Evolutionary conservation across 2,329 filamentous ascomycete species (phyloP), one percentile per base, ranked within the genome.

Genomic region (Cladosporium oxysporum): DNA sequence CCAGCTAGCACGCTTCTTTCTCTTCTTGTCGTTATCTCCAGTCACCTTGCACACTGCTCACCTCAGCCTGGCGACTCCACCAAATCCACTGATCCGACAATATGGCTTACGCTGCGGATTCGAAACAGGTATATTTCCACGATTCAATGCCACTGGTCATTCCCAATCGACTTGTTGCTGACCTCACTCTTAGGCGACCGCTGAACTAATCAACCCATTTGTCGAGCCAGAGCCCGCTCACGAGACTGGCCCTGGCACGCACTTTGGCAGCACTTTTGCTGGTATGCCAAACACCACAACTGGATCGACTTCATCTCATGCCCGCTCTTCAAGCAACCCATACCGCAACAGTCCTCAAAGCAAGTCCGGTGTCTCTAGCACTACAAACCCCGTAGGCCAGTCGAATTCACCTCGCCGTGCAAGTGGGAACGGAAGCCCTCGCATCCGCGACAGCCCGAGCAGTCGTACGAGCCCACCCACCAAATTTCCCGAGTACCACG

Each of bases 141-240:
- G 5, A 29, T 41, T 16, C 55, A 58, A 58, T 8, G 28, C 28
- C 26, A 50, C 35, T n/a, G n/a, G n/a, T 26, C 23, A 26, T 26
- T n/a, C 10, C 33, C 23, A 14, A 23, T 14, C 60, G 16, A 44
- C 7, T 29, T 10, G 55, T 66, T 50, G 60, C 70, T 70, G 64
- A 75, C 65, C 61, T 60, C 41, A 35, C 66, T 44, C 16, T 18
- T 73, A 91, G 89, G 88, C 89, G 52, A 81, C 83, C 62, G 84
- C 86, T 72, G 88, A 90, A 73, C 81, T 92, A 53, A 85, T 92
- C 69, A 88, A 90, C 71, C 90, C 90, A 69, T 80, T 92, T 68
- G 87, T 83, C 71, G 88, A 84, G 26, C 88, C 88, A 11, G 87
- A 91, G 68, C 90, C 90, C 16, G 86, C 83, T 67, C 85, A 89